Percentiles rank a stretch among this genome's conserved stretches.
Evolutionary conservation across 1,284 basidiomycete genomes (phyloP).

Genomic region (Boletus semigastroideus): DNA sequence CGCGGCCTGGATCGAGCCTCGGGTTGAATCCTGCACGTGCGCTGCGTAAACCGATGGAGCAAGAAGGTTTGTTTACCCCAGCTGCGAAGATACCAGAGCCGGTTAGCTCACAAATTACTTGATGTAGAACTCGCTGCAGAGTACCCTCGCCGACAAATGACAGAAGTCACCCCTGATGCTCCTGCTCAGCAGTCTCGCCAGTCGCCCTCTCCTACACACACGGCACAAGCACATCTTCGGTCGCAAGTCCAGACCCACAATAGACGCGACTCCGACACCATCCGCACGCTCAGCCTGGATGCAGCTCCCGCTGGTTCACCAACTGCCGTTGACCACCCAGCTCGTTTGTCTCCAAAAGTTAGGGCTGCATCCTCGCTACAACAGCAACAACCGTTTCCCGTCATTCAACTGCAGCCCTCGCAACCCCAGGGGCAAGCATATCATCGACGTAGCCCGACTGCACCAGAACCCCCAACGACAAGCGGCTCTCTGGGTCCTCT

Average conservation of each 20-base stretch:
- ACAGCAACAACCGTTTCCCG: conserved; percentile 30
- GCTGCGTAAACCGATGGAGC: conserved; percentile 36
- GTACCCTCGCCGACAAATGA: conserved; percentile 13
- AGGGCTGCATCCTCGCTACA: conserved; percentile 21
- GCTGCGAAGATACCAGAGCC: conserved; percentile 10
- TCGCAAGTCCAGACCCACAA: conserved; percentile 43
- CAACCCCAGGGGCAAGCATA: conserved; percentile 33
- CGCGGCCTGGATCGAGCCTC: conserved; percentile 55
- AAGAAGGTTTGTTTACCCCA: conserved; percentile 38
- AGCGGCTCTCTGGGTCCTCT: conserved; percentile 37
- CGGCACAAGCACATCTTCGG: conserved; percentile 28
- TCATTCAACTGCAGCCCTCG: conserved; percentile 28
- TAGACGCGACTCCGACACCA: conserved; percentile 72
- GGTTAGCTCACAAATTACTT: conserved; percentile 9
- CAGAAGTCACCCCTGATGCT: conserved; percentile 16
- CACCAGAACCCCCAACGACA: conserved; percentile 52
- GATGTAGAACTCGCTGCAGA: conserved; percentile 31
- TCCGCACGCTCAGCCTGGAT: conserved; percentile 45
- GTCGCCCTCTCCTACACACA: conserved; percentile 56
- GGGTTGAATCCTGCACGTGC: conserved; percentile 36
- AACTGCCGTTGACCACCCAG: conserved; percentile 39
- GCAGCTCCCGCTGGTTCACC: conserved; percentile 36
- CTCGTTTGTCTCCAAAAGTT: conserved; percentile 24
- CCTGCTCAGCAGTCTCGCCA: conserved; percentile 40
- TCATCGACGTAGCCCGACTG: conserved; percentile 63